These are phyloP conservation scores for Clavispora asparagi DNA, from an alignment of 805 yeast species.

Conservation along the genomic window DNA sequence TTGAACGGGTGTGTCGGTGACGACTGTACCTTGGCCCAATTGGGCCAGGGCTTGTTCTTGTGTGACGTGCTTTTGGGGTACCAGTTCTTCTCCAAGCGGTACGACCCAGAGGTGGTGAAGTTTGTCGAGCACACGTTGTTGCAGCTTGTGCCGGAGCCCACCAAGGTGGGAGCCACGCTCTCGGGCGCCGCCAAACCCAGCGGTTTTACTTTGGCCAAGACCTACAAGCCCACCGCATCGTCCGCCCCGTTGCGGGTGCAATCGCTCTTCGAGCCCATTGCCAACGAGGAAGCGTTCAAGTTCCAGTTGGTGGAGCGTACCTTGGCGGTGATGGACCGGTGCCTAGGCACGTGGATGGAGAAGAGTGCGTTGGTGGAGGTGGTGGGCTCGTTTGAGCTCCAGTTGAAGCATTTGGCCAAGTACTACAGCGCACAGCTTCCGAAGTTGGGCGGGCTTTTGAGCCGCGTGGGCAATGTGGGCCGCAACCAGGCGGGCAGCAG, in stretches of 20 bases:
- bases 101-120: constrained; percentile 68
- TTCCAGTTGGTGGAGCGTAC: constrained; percentile 31
- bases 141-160: constrained; percentile 38
- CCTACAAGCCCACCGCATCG: constrained; percentile 9
- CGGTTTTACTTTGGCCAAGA: constrained; percentile 12
- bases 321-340: constrained; percentile 25
- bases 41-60: constrained; percentile 62
- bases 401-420: constrained; percentile 37
- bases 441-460: constrained; percentile 27
- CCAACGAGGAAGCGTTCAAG: constrained; percentile 15
- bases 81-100: constrained; percentile 77
- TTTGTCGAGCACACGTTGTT: constrained; percentile 52
- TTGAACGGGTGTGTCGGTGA: constrained; percentile 38
- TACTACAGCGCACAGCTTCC: constrained; percentile 29
- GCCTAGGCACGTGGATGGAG: constrained; percentile 52
- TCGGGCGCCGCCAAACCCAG: constrained; percentile 3
- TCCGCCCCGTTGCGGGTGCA: constrained; percentile 7
- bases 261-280: constrained; percentile 7
- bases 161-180: constrained; percentile 13
- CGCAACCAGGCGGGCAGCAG: constrained; percentile 22
- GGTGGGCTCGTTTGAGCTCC: constrained; percentile 38
- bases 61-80: constrained; percentile 61
- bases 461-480: constrained; percentile 45
- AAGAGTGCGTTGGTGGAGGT: constrained; percentile 59
- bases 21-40: constrained; percentile 30